A percentile compares a stretch with the other conserved stretches of the same genome.
Evolutionary conservation across 1,284 basidiomycete species (phyloP).

Genomic region (Cutaneotrichosporon cavernicola): DNA sequence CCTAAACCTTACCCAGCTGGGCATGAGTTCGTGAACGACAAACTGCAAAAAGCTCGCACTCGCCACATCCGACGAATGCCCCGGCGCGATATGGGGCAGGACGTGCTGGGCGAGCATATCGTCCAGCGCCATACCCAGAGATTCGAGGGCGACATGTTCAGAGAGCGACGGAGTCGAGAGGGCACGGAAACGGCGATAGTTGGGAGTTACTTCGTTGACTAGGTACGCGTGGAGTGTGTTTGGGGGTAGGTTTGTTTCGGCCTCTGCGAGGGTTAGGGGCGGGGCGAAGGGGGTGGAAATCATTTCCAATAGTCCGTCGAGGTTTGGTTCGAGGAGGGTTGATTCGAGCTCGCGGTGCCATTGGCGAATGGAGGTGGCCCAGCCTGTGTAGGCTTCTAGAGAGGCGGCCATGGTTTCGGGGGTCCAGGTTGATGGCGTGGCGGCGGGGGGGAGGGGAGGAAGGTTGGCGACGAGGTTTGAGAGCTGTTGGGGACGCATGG

Average conservation of each 20-base stretch:
- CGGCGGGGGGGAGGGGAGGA: background rate
- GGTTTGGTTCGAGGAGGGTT: background rate
- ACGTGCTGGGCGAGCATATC: background rate
- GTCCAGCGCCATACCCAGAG: background rate
- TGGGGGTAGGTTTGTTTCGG: background rate
- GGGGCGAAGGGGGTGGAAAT: background rate
- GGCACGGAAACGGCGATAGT: constrained; percentile 7
- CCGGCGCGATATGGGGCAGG: background rate
- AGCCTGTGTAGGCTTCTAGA: background rate
- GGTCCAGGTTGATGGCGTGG: background rate
- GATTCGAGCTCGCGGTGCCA: constrained; percentile 5
- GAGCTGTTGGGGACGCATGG: background rate
- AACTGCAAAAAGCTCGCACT: constrained; percentile 4
- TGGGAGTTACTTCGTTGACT: constrained; percentile 8
- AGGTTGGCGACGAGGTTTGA: background rate
- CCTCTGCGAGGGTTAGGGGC: background rate
- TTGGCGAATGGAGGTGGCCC: background rate
- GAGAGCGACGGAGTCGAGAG: background rate
- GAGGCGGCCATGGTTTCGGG: background rate
- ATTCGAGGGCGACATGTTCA: background rate
- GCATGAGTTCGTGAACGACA: constrained; percentile 5
- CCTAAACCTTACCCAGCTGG: constrained; percentile 1
- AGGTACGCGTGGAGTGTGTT: background rate
- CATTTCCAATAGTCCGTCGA: background rate
- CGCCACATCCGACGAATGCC: background rate